Evolutionary conservation across 2,329 filamentous ascomycete genomes (phyloP), one percentile per base, ranked within the genome.

Genomic region (Phialemoniopsis sp.): DNA sequence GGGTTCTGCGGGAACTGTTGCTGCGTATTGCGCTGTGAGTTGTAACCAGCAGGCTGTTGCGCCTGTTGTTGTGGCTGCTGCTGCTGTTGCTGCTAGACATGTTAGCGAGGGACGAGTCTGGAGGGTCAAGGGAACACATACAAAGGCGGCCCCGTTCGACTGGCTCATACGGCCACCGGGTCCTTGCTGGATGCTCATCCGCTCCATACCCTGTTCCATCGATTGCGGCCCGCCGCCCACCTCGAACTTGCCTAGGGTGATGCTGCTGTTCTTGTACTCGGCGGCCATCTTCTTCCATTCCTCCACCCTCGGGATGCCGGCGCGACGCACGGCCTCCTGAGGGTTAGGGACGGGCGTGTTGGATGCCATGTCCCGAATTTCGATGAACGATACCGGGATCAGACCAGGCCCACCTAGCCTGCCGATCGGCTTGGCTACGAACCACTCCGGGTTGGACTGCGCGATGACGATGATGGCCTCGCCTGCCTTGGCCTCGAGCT

Each of bases 241-340:
- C 53, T 91, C 88, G 50, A 94, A 91, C 64, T 91, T 95, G 50
- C 93, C 93, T 32, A 98, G 70, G 1, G 90, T 91, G 58, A 98
- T 97, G 65, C 93, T 97, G 61, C 90, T 95, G 60, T 97, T 96
- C 72, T 98, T 98, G 67, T 98, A 98, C 48, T 96, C 91, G 40
- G 91, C 91, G 1, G 93, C 90, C 89, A 96, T 96, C 67, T 94
- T 95, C 72, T 98, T 98, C 93, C 93, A 98, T 55, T 98, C 93
- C 58, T 98, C 93, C 4, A 98, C 93, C 54, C 84, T 85, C 12
- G 93, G 93, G 8, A 98, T 90, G 15, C 91, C 90, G 2, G 93
- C 93, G 51, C 84, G 82, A 52, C 81, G 80, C 40, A 98, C 88
- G 2, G 93, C 91, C 21, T 90, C 90, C 18, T 87, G 73, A 0